Percentiles rank a stretch among this genome's conserved stretches.
Conservation (phyloP, 768 basidiomycete species). For the Leccinum truebloodii region DNA sequence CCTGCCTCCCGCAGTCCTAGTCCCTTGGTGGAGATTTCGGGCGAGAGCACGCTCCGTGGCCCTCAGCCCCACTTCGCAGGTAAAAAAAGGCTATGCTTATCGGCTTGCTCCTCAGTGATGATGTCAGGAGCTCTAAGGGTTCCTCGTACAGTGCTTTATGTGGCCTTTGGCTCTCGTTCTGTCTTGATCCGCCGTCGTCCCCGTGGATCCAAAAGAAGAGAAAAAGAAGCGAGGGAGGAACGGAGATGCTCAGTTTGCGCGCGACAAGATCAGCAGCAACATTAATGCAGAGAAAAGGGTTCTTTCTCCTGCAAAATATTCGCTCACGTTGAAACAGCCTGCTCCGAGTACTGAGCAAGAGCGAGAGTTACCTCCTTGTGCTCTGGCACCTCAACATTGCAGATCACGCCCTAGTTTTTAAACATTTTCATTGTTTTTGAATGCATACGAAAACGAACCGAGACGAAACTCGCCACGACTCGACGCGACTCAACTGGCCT, state of each 20-base stretch:
- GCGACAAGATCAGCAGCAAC: background rate
- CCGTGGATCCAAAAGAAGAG: background rate
- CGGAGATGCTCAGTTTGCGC: background rate
- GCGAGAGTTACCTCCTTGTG: background rate
- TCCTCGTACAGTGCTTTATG: background rate
- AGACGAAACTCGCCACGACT: background rate
- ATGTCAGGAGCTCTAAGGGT: background rate
- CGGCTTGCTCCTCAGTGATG: background rate
- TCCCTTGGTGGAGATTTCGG: background rate
- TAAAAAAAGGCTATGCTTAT: background rate
- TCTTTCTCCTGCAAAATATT: background rate
- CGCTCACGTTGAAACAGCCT: background rate
- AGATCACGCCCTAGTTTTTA: background rate
- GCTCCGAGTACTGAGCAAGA: background rate
- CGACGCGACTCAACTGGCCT: slow-evolving; percentile 14
- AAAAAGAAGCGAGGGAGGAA: background rate
- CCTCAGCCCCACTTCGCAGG: background rate
- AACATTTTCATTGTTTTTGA: background rate
- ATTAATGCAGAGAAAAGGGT: background rate
- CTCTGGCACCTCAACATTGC: background rate
- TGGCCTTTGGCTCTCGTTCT: background rate
- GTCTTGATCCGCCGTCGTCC: background rate
- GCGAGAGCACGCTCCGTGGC: background rate
- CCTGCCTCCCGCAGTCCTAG: background rate
- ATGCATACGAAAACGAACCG: background rate